These are phyloP conservation scores for Teratosphaeria zuluensis DNA, from an alignment of 2,329 filamentous ascomycete species.

Conservation along the genomic window DNA sequence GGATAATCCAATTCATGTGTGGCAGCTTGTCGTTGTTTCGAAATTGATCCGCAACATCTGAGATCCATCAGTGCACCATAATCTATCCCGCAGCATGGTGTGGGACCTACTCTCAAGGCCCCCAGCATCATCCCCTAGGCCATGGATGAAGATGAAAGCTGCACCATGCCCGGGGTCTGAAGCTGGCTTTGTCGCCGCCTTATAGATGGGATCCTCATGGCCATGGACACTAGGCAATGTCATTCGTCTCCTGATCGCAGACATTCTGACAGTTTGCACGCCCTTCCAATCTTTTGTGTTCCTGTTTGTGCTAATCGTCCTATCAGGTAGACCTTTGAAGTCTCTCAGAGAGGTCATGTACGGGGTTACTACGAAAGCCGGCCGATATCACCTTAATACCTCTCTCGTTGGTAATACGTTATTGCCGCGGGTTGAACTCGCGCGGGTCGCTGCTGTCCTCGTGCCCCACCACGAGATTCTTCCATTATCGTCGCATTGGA, in stretches of 20 bases:
- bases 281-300: not conserved
- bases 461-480: not conserved
- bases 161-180: constrained; percentile 29
- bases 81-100: not conserved
- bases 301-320: not conserved
- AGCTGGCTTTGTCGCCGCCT: constrained; percentile 26
- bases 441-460: not conserved
- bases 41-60: constrained; percentile 29
- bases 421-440: not conserved
- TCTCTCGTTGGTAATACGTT: not conserved
- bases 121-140: constrained; percentile 37
- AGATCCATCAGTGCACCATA: not conserved
- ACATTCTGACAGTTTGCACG: not conserved
- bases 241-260: constrained; percentile 16
- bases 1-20: constrained; percentile 41
- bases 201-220: constrained; percentile 27
- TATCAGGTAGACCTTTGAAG: not conserved
- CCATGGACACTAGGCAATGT: constrained; percentile 19
- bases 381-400: not conserved
- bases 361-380: not conserved
- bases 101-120: constrained; percentile 31
- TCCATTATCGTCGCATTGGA: not conserved
- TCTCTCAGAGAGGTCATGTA: not conserved
- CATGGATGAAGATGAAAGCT: constrained; percentile 34
- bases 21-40: constrained; percentile 39